A percentile compares a stretch with the other conserved stretches of the same genome.
Evolutionary conservation across 768 basidiomycete genomes (phyloP).

Genomic region (Boletellus ananas): DNA sequence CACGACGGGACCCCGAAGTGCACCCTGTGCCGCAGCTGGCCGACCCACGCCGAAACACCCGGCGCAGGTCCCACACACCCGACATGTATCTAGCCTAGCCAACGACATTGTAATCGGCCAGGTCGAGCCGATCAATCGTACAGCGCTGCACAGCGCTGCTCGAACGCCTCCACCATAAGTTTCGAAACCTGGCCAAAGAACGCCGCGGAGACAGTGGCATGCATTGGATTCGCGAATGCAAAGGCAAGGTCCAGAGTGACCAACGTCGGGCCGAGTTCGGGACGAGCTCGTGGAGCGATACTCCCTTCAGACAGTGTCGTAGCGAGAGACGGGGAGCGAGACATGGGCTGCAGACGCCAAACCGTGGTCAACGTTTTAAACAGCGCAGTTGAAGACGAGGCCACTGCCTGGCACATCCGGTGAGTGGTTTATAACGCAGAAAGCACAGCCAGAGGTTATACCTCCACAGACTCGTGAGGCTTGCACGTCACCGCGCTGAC

Average conservation of each 20-base stretch:
- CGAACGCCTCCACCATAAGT: constrained; percentile 91
- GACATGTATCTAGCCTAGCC: no score
- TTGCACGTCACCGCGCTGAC: constrained; percentile 77
- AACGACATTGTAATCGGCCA: no score
- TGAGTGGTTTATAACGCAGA: constrained; percentile 4
- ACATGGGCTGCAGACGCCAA: constrained; percentile 70
- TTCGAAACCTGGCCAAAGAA: constrained; percentile 87
- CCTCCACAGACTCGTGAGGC: constrained; percentile 78
- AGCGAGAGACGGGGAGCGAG: constrained; percentile 38
- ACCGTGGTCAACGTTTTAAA: constrained; percentile 68
- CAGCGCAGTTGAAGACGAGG: constrained; percentile 65
- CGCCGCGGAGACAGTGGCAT: constrained; percentile 75
- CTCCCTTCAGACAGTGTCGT: constrained; percentile 8
- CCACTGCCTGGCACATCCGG: constrained; percentile 52
- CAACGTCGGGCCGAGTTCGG: constrained; percentile 54
- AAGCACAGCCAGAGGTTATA: constrained; percentile 11
- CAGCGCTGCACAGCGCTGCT: constrained; percentile 70
- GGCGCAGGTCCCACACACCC: background rate
- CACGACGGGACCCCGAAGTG: background rate
- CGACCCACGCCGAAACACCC: constrained; percentile 6
- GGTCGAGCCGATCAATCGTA: constrained; percentile 37
- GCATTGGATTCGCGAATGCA: constrained; percentile 82
- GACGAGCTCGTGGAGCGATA: background rate
- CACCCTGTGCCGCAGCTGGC: background rate
- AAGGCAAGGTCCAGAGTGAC: constrained; percentile 84